Percentiles rank a stretch among this genome's conserved stretches.
Evolutionary conservation across 306 rosid genomes (phyloP).

Genomic region (Boehmeria nivea): DNA sequence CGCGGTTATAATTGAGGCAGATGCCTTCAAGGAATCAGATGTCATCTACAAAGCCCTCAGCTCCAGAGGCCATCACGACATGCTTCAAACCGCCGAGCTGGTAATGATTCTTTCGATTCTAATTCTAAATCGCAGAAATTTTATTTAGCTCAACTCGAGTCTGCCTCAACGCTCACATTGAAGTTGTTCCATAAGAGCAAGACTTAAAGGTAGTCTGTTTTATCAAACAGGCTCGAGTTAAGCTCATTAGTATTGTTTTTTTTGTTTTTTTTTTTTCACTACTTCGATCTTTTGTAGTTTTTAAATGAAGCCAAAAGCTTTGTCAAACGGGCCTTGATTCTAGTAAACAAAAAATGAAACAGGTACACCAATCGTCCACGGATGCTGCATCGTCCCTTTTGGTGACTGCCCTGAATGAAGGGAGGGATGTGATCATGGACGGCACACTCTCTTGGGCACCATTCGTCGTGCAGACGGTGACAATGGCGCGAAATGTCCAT

Average conservation of each 20-base stretch:
- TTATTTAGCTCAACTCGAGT: too few species aligned
- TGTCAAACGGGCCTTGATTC: too few species aligned
- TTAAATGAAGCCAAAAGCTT: too few species aligned
- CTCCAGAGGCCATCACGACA: slow-evolving; percentile 86
- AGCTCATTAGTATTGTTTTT: too few species aligned
- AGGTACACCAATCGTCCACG: slow-evolving; percentile 97
- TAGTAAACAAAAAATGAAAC: slow-evolving; percentile 22
- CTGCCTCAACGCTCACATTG: too few species aligned
- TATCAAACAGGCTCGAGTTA: too few species aligned
- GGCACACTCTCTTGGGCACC: slow-evolving; percentile 97
- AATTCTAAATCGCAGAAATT: background rate
- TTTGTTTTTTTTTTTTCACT: too few species aligned
- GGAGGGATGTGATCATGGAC: slow-evolving; percentile 92
- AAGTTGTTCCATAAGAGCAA: too few species aligned
- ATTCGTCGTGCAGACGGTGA: slow-evolving; percentile 90
- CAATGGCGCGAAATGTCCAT: slow-evolving; percentile 91
- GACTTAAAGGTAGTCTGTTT: too few species aligned
- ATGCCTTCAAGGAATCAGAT: slow-evolving; percentile 96
- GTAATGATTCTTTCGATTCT: slow-evolving; percentile 26
- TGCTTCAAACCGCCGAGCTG: slow-evolving; percentile 93
- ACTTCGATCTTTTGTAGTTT: too few species aligned
- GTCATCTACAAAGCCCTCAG: slow-evolving; percentile 88
- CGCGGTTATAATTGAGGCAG: slow-evolving; percentile 90
- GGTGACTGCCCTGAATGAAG: slow-evolving; percentile 90
- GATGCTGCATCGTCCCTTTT: slow-evolving; percentile 95